Conservation (phyloP, 805 yeast genomes). For the Candida methanosorbosa region DNA sequence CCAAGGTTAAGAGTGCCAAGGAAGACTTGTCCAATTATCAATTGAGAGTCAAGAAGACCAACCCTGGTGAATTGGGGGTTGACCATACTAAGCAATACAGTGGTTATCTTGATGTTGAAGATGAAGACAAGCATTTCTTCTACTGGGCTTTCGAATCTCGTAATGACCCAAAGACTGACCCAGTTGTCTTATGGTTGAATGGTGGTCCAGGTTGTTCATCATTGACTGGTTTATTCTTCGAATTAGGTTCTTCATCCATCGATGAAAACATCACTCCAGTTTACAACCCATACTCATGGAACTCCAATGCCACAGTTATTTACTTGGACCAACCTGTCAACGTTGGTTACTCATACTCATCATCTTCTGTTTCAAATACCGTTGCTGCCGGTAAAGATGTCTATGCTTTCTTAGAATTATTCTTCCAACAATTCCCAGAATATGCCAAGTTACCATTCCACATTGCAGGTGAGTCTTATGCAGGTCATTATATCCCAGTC, state of each 20-base stretch:
- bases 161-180: slow-evolving; percentile 79
- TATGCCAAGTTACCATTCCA: slow-evolving; percentile 53
- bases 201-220: slow-evolving; percentile 98
- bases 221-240: slow-evolving; percentile 81
- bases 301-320: slow-evolving; percentile 79
- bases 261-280: slow-evolving; percentile 58
- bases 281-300: slow-evolving; percentile 84
- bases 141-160: slow-evolving; percentile 93
- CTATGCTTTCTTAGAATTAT: slow-evolving; percentile 71
- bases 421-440: slow-evolving; percentile 78
- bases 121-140: slow-evolving; percentile 77
- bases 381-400: slow-evolving; percentile 85
- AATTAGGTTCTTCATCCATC: slow-evolving; percentile 81
- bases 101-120: slow-evolving; percentile 63
- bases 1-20: slow-evolving; percentile 18
- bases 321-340: slow-evolving; percentile 92
- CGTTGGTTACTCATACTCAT: slow-evolving; percentile 84
- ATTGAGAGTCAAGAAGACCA: slow-evolving; percentile 39
- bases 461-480: slow-evolving; percentile 79
- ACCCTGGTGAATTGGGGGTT: slow-evolving; percentile 42
- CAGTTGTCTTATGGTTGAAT: slow-evolving; percentile 79
- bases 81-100: slow-evolving; percentile 64
- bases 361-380: slow-evolving; percentile 52
- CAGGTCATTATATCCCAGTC: slow-evolving; percentile 76
- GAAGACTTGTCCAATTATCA: slow-evolving; percentile 35